Evolutionary conservation across 1,284 basidiomycete species (phyloP).

Genomic region (Ganoderma leucocontextum): DNA sequence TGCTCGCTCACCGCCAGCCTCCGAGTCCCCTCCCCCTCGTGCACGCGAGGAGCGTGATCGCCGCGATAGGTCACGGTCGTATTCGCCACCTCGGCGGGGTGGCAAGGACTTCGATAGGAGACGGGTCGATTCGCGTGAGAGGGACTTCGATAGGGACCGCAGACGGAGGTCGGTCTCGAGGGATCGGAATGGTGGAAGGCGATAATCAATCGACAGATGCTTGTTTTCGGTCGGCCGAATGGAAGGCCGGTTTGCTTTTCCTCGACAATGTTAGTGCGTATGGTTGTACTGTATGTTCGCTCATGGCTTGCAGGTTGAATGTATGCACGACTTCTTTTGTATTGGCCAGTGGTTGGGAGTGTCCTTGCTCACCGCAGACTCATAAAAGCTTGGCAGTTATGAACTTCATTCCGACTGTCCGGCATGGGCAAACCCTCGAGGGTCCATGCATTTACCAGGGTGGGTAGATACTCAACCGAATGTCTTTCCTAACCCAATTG

Average conservation of each 20-base stretch:
- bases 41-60: conserved; percentile 1
- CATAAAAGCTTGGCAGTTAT: too few relatives aligned
- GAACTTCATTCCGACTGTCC: too few relatives aligned
- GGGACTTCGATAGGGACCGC: conserved; percentile 28
- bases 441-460: too few relatives aligned
- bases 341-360: not conserved
- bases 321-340: not conserved
- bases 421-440: too few relatives aligned
- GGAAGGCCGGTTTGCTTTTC: conserved; percentile 24
- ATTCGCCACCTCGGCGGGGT: conserved; percentile 31
- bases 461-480: too few relatives aligned
- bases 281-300: conserved; percentile 24
- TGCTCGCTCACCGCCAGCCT: conserved; percentile 30
- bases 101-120: conserved; percentile 31
- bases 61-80: conserved; percentile 31
- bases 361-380: not conserved
- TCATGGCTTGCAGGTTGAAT: conserved; percentile 6
- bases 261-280: not conserved
- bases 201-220: not conserved
- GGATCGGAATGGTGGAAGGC: conserved; percentile 33
- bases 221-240: conserved; percentile 22
- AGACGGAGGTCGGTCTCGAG: conserved; percentile 35
- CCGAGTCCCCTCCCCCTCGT: conserved; percentile 3
- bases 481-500: not conserved
- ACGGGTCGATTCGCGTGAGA: conserved; percentile 33